Conservation (phyloP, 495 filamentous ascomycete genomes). For the Tirmania nivea region DNA sequence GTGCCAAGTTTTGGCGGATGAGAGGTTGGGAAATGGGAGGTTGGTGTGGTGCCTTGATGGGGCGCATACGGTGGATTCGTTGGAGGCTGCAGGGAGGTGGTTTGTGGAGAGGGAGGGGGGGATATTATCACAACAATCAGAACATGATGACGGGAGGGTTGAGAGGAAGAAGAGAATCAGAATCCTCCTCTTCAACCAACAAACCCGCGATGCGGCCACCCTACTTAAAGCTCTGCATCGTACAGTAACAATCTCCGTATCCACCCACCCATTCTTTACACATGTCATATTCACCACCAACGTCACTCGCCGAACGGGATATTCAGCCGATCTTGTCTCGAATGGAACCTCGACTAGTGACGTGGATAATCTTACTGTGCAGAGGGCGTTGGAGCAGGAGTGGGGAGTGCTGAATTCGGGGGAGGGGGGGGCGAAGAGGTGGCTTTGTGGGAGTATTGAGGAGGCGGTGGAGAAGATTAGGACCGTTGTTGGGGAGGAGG, state of each 20-base stretch:
- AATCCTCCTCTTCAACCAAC: constrained; percentile 85
- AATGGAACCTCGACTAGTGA: constrained; percentile 45
- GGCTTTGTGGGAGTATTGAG: constrained; percentile 57
- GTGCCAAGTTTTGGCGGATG: constrained; percentile 54
- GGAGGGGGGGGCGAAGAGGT: constrained; percentile 25
- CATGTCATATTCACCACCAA: constrained; percentile 50
- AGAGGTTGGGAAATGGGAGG: constrained; percentile 17
- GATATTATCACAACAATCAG: constrained; percentile 7
- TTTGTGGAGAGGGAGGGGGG: constrained; percentile 32
- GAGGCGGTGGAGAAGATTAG: constrained; percentile 44
- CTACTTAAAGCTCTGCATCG: constrained; percentile 32
- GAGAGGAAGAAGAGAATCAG: not conserved
- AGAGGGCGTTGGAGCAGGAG: constrained; percentile 47
- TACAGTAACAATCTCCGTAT: constrained; percentile 4
- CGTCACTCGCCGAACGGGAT: not conserved
- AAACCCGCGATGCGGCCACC: constrained; percentile 48
- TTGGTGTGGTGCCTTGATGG: constrained; percentile 79
- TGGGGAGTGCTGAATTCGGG: constrained; percentile 36
- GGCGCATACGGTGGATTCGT: constrained; percentile 76
- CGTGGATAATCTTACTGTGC: constrained; percentile 46
- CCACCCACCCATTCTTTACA: constrained; percentile 40
- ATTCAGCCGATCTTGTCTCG: constrained; percentile 47
- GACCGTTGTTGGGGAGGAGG: constrained; percentile 20
- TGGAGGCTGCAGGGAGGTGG: constrained; percentile 60
- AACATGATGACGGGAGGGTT: no score